Evolutionary conservation across 2,329 filamentous ascomycete genomes (phyloP).

Genomic region (Xylariaceae sp.): DNA sequence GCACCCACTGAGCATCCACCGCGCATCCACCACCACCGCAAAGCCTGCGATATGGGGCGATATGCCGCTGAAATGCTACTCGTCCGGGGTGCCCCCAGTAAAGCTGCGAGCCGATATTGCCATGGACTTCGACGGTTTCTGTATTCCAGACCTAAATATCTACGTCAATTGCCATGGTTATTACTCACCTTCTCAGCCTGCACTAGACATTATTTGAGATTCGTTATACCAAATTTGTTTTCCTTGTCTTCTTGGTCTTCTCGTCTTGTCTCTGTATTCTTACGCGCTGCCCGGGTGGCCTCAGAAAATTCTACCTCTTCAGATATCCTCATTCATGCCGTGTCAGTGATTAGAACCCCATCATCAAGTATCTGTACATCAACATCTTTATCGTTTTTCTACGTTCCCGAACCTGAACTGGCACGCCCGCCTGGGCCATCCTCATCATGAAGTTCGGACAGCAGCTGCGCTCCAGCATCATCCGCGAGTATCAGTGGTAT

Average conservation of each 20-base stretch:
- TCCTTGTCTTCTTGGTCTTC: neutral
- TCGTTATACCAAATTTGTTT: neutral
- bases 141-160: neutral
- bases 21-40: neutral
- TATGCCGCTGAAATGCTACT: neutral
- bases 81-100: neutral
- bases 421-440: conserved; percentile 42
- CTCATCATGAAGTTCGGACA: conserved; percentile 84
- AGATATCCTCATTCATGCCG: neutral
- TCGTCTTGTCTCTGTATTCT: neutral
- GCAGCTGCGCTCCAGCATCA: conserved; percentile 90
- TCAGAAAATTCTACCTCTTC: neutral
- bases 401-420: conserved; percentile 11
- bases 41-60: neutral
- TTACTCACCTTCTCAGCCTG: neutral
- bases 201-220: neutral
- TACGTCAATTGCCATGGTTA: neutral
- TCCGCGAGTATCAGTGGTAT: conserved; percentile 96
- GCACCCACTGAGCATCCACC: neutral
- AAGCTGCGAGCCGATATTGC: neutral
- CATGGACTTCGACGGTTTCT: neutral
- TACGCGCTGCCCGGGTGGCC: neutral
- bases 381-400: conserved; percentile 14
- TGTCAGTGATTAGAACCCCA: neutral
- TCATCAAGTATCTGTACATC: conserved; percentile 3